Evolutionary conservation across 352 stramenopile species (phyloP), one percentile per base, ranked within the genome.

Genomic region (Elongisporangium senticosum): DNA sequence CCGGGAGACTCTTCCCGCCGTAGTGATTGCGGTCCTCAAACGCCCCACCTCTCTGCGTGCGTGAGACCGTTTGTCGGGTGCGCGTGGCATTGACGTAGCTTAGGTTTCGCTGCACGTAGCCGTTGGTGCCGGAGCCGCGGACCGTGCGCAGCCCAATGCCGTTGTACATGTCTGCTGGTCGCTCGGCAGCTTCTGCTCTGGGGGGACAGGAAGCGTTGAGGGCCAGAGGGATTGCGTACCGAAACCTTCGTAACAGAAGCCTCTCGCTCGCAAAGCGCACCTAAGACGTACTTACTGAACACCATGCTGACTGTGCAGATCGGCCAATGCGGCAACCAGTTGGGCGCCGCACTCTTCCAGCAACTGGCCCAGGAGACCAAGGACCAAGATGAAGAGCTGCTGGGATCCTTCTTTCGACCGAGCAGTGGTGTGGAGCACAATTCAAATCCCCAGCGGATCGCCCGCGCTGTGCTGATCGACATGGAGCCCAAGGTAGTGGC

Each of bases 91-190:
- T 79, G 57, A 96, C 83, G 56, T 89, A 78, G 71, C 83, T 90
- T 26, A 91, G 61, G 65, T 95, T 96, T 49, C 75, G 68, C 73
- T 95, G 86, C 54, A 95, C 86, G 60, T 96, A 95, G 49, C 87
- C 87, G 72, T 92, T 96, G 55, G 87, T 96, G 63, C 86, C 85
- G 48, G 84, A 93, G 59, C 87, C 87, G 55, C 87, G 86, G 61
- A 90, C 75, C 1, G 86, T 96, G 57, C 75, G 71, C 24, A 96
- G 69, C 7, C 87, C 87, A 53, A 96, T 93, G 59, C 87, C 87
- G 74, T 96, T 96, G 69, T 96, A 96, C 87, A 96, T 96, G 56
- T 7, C 5, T 60, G 33, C n/a, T 67, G 53, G 8, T 39, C 15
- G 1, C 5, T 37, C 23, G 50, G 4, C 56, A 47, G 7, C 7